phyloP scores from a whole-genome alignment of 2,329 filamentous ascomycete genomes.

The Fusarium beomiforme region DNA sequence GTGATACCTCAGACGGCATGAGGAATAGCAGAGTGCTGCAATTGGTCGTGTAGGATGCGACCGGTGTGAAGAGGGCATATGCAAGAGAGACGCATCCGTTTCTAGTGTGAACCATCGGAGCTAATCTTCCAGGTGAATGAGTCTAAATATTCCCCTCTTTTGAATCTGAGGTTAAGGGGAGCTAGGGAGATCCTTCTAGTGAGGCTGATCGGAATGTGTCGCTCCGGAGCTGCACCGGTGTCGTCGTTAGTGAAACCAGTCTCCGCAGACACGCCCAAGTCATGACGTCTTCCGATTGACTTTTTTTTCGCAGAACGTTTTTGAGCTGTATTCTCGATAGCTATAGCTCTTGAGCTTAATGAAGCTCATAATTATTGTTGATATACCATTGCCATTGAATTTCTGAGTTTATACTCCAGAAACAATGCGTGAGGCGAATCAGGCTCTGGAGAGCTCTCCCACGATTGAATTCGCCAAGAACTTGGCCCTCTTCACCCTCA shows the following conservation, averaged over 20 bases:
- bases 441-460: background rate
- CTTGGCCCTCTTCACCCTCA: slow-evolving; percentile 20
- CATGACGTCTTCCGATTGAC: slow-evolving; percentile 35
- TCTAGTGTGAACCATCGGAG: slow-evolving; percentile 2
- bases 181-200: background rate
- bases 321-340: background rate
- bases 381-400: background rate
- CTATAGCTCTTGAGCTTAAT: background rate
- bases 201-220: background rate
- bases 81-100: background rate
- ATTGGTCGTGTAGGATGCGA: background rate
- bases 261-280: slow-evolving; percentile 17
- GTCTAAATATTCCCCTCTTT: background rate
- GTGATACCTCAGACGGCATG: background rate
- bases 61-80: slow-evolving; percentile 22
- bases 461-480: slow-evolving; percentile 23
- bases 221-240: background rate
- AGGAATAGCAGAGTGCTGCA: background rate
- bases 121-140: slow-evolving; percentile 12
- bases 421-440: background rate
- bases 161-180: background rate
- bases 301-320: background rate
- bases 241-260: background rate
- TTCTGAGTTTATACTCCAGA: background rate
- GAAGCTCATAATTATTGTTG: background rate